These are phyloP conservation scores for Komagataella populi DNA, from an alignment of 805 yeast genomes.

Conservation along the genomic window DNA sequence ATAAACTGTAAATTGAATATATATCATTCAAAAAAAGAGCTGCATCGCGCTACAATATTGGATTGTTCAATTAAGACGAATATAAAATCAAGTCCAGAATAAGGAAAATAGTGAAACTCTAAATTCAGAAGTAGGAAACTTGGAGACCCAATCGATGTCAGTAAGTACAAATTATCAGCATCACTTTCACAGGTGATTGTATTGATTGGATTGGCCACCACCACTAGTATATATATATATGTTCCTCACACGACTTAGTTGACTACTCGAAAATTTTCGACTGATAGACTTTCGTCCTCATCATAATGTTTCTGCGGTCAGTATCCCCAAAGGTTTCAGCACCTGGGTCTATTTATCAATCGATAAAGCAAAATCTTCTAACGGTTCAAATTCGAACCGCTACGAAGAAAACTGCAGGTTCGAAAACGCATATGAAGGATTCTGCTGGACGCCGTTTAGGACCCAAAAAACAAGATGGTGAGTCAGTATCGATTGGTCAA, in stretches of 20 bases:
- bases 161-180: background rate
- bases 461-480: constrained; percentile 75
- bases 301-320: background rate
- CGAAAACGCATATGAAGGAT: constrained; percentile 87
- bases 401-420: constrained; percentile 88
- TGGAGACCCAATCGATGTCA: background rate
- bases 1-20: background rate
- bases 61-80: background rate
- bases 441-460: constrained; percentile 94
- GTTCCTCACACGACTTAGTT: background rate
- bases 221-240: too few species aligned
- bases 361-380: constrained; percentile 1
- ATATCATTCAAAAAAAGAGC: background rate
- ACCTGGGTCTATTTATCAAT: background rate
- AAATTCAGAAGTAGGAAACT: background rate
- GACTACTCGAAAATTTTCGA: too few species aligned
- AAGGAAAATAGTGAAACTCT: background rate
- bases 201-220: background rate
- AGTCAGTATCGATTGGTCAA: constrained; percentile 66
- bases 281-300: background rate
- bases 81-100: background rate
- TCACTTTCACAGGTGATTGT: background rate
- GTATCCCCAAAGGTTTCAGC: background rate
- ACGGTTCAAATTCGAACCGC: constrained; percentile 61
- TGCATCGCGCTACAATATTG: background rate